Evolutionary conservation across 179 eudicot species (phyloP), one percentile per base, ranked within the genome.

Genomic region (Silene coronaria): DNA sequence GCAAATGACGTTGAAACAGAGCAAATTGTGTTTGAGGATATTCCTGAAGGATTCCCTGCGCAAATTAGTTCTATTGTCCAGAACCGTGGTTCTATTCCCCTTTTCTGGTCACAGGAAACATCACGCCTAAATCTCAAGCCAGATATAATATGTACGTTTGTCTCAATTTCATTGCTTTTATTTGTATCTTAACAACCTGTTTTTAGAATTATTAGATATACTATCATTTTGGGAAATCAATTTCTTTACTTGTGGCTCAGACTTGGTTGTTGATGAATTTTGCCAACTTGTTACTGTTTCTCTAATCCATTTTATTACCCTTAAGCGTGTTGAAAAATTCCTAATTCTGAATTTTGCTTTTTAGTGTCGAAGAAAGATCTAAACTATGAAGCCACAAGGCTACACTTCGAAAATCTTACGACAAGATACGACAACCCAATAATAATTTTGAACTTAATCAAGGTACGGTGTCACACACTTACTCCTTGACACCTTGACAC

Each of bases 1-100:
- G 99, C 99, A 65, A 95, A 95, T 84, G 99, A 95, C 83, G 99
- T 95, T 32, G 97, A 95, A 83, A 95, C 97, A 6, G 99, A 95
- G 80, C 99, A 95, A 62, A 91, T 95, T 82, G 88, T 95, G 27
- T 86, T 84, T 81, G 97, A 95, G 81, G 93, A 91, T 83, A 84
- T 81, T 81, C 85, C 97, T 45, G 96, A 90, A 82, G 93, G 91
- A 69, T 78, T 73, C 66, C 85, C 91, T 28, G 73, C 76, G 73
- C 88, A 81, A 78, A 86, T 95, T 68, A 95, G 93, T 85, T 93
- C 97, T 63, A 82, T 95, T 78, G 97, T 95, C 72, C 99, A 95
- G 82, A 92, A 88, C 77, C 95, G 99, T 78, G 99, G 97, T 46
- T 95, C 99, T 73, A 95, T 95, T 74, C 99, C 99, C 60, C 93